Evolutionary conservation across 2,329 filamentous ascomycete genomes (phyloP).

Genomic region (Ascochyta koolunga): DNA sequence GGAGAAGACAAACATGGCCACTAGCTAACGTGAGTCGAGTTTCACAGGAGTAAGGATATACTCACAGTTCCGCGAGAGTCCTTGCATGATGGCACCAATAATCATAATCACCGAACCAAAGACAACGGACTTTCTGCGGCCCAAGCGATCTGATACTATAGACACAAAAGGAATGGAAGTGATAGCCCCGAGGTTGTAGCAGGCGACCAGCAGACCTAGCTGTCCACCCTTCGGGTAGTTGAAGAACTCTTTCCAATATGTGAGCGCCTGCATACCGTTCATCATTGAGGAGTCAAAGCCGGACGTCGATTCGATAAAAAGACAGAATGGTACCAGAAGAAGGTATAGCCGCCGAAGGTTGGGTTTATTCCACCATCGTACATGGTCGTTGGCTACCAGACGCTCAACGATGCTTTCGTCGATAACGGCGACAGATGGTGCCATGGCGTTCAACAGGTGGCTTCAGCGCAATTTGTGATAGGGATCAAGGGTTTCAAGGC

Average conservation of each 20-base stretch:
- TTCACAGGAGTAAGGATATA: background rate
- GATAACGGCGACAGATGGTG: conserved; percentile 23
- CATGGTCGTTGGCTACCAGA: conserved; percentile 46
- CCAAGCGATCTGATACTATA: conserved; percentile 60
- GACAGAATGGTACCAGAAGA: conserved; percentile 64
- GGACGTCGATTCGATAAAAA: conserved; percentile 68
- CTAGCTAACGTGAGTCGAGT: conserved; percentile 14
- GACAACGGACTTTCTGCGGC: conserved; percentile 64
- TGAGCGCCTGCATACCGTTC: conserved; percentile 40
- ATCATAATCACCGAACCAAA: conserved; percentile 62
- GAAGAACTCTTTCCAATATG: conserved; percentile 56
- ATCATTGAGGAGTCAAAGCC: conserved; percentile 63
- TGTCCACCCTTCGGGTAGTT: conserved; percentile 53
- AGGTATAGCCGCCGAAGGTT: conserved; percentile 64
- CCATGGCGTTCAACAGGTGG: conserved; percentile 25
- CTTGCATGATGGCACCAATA: conserved; percentile 63
- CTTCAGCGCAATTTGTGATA: background rate
- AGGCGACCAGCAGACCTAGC: conserved; percentile 63
- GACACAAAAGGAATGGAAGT: conserved; percentile 64
- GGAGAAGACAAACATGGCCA: conserved; percentile 62
- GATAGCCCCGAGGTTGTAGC: conserved; percentile 66
- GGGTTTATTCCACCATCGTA: conserved; percentile 64
- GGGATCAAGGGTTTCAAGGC: background rate
- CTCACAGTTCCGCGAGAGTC: conserved; percentile 53
- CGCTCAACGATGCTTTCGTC: conserved; percentile 41